These are phyloP conservation scores for Mycena citricolor DNA, from an alignment of 1,284 basidiomycete genomes.

Conservation along the genomic window DNA sequence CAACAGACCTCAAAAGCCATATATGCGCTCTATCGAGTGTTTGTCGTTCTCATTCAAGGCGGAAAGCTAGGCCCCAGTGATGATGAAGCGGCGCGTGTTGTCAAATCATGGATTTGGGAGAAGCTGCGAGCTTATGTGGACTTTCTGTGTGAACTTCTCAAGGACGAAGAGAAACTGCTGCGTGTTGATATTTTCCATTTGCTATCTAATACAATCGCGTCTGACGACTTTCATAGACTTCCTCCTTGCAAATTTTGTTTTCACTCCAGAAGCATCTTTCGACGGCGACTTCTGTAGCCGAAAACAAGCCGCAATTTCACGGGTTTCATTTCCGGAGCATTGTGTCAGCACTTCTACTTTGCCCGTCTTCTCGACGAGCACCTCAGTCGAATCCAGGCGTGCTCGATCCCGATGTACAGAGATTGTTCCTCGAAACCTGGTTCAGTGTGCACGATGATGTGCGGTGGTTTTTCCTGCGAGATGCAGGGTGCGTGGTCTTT, in stretches of 20 bases:
- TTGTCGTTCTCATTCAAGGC: conserved; percentile 63
- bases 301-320: conserved; percentile 64
- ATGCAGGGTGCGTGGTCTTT: conserved; percentile 61
- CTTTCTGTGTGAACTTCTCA: conserved; percentile 66
- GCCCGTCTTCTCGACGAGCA: conserved; percentile 52
- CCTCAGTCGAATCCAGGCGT: conserved; percentile 30
- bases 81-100: conserved; percentile 59
- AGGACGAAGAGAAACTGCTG: conserved; percentile 68
- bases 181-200: conserved; percentile 43
- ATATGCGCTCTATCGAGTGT: conserved; percentile 82
- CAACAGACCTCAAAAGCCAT: conserved; percentile 71
- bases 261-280: conserved; percentile 81
- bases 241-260: conserved; percentile 77
- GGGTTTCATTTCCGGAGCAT: conserved; percentile 68
- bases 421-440: conserved; percentile 69
- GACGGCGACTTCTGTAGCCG: conserved; percentile 47
- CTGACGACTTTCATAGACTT: conserved; percentile 49
- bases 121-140: conserved; percentile 66
- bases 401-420: conserved; percentile 59
- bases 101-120: conserved; percentile 77
- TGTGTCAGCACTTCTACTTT: conserved; percentile 57
- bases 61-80: conserved; percentile 52
- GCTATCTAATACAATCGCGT: background rate
- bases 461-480: conserved; percentile 90
- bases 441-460: conserved; percentile 86